Evolutionary conservation across 208 protist species (phyloP).

Genomic region (Leishmania turanica): DNA sequence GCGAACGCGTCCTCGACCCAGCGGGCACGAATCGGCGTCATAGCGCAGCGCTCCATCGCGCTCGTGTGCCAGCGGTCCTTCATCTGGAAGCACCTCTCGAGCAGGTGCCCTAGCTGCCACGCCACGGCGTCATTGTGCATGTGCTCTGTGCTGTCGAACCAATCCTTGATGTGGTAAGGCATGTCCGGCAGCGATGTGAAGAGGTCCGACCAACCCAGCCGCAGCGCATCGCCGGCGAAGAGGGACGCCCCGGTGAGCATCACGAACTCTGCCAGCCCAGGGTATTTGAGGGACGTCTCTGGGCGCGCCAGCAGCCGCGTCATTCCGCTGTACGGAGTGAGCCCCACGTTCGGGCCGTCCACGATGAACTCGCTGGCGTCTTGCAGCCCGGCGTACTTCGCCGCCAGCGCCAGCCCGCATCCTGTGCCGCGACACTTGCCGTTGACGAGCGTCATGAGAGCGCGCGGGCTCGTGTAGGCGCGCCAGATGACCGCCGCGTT

Average conservation of each 20-base stretch:
- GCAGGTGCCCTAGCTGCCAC: conserved; percentile 90
- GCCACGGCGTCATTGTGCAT: conserved; percentile 94
- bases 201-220: conserved; percentile 90
- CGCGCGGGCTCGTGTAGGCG: conserved; percentile 73
- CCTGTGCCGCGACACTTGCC: conserved; percentile 89
- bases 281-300: conserved; percentile 91
- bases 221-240: conserved; percentile 88
- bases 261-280: conserved; percentile 90
- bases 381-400: conserved; percentile 87
- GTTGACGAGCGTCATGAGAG: conserved; percentile 90
- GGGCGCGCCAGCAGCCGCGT: conserved; percentile 79
- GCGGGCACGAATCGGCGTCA: conserved; percentile 76
- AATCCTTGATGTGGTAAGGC: conserved; percentile 91
- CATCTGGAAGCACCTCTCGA: conserved; percentile 90
- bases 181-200: conserved; percentile 88
- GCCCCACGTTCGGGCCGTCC: conserved; percentile 78
- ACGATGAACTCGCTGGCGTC: conserved; percentile 88
- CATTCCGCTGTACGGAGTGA: conserved; percentile 86
- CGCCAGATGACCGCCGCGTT: conserved; percentile 84
- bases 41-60: conserved; percentile 85
- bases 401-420: conserved; percentile 77
- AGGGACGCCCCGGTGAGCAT: conserved; percentile 89
- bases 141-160: conserved; percentile 90
- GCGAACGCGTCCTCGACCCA: conserved; percentile 93
- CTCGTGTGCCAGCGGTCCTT: conserved; percentile 64